Conservation (phyloP, 2,329 filamentous ascomycete genomes). For the Cercospora sojina region DNA sequence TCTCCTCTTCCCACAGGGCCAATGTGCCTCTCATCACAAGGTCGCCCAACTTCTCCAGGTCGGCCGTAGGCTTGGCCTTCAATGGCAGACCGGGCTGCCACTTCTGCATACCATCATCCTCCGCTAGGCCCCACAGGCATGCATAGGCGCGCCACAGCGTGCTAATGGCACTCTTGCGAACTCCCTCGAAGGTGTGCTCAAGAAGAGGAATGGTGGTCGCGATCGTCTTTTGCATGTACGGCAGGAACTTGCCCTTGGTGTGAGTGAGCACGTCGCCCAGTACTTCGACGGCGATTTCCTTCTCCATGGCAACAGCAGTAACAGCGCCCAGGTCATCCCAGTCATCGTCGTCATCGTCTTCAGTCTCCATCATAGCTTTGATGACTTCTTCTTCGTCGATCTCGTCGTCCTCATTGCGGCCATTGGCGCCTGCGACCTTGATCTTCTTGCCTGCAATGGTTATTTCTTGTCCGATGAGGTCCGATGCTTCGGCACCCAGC, state of each 20-base stretch:
- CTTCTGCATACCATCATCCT: constrained; percentile 73
- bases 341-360: constrained; percentile 67
- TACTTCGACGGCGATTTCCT: constrained; percentile 95
- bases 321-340: constrained; percentile 82
- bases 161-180: constrained; percentile 85
- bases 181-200: constrained; percentile 88
- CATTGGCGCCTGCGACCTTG: constrained; percentile 66
- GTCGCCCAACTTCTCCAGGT: constrained; percentile 81
- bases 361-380: constrained; percentile 48
- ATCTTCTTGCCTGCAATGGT: constrained; percentile 80
- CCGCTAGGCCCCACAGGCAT: constrained; percentile 82
- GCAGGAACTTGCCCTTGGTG: constrained; percentile 74
- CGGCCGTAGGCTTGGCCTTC: constrained; percentile 72
- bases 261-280: constrained; percentile 89
- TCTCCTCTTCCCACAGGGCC: constrained; percentile 82
- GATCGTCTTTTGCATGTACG: constrained; percentile 86
- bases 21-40: constrained; percentile 82
- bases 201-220: constrained; percentile 76
- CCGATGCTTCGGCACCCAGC: constrained; percentile 70
- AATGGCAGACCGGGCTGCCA: constrained; percentile 87
- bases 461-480: constrained; percentile 73
- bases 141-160: constrained; percentile 93
- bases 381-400: constrained; percentile 59
- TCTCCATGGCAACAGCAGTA: constrained; percentile 87
- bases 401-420: constrained; percentile 50